Percentiles rank a stretch among this genome's conserved stretches.
Conservation (phyloP, 306 rosid species). For the Biancaea sappan region DNA sequence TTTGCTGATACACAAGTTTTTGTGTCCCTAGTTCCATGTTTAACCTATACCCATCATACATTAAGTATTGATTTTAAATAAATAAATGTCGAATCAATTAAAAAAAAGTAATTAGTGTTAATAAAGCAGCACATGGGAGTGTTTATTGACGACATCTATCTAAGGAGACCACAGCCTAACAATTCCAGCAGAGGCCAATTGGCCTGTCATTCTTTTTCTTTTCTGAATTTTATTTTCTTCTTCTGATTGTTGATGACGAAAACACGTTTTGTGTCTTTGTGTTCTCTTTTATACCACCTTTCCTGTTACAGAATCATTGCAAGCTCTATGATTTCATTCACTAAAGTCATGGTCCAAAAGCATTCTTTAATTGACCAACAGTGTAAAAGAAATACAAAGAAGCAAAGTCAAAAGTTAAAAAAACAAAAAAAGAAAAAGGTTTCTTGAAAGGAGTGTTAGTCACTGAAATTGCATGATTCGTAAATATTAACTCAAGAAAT, state of each 20-base stretch:
- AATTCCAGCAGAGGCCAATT: conserved; percentile 5
- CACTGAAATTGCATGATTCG: background rate
- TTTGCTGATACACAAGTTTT: background rate
- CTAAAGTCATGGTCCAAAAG: conserved; percentile 38
- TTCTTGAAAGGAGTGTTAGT: background rate
- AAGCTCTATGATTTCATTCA: conserved; percentile 58
- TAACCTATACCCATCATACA: background rate
- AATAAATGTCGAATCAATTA: too few relatives aligned
- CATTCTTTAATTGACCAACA: conserved; percentile 9
- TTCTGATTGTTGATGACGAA: conserved; percentile 11
- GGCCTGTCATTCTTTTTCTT: background rate
- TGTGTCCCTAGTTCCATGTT: conserved; percentile 5
- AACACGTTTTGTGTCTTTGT: conserved; percentile 35
- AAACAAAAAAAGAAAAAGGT: too few relatives aligned
- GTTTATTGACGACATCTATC: conserved; percentile 30
- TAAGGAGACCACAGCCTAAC: conserved; percentile 12
- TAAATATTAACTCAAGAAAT: background rate
- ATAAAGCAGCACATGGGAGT: conserved; percentile 41
- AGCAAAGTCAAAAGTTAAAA: conserved; percentile 31
- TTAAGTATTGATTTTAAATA: too few relatives aligned
- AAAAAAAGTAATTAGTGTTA: too few relatives aligned
- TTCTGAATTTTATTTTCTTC: conserved; percentile 10
- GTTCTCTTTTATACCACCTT: conserved; percentile 6
- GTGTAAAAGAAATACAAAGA: conserved; percentile 38
- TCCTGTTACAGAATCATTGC: conserved; percentile 29